Evolutionary conservation across 768 basidiomycete species (phyloP).

Genomic region (Mrakia gelida): DNA sequence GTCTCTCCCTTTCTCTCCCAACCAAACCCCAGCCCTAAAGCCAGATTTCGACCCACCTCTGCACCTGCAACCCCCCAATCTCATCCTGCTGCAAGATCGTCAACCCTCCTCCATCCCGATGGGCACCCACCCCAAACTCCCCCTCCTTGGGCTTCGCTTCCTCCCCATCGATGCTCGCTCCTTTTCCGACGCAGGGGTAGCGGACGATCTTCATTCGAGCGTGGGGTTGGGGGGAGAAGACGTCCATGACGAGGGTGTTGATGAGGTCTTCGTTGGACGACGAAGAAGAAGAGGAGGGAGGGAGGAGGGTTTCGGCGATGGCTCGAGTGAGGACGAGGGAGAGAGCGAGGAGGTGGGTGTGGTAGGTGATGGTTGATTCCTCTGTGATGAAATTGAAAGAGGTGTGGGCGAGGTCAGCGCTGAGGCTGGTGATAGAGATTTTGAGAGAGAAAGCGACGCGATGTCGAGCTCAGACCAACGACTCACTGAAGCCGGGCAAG

Average conservation of each 20-base stretch:
- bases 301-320: constrained; percentile 5
- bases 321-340: background rate
- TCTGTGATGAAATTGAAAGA: no score
- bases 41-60: no score
- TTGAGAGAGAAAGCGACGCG: no score
- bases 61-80: constrained; percentile 1
- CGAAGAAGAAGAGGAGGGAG: background rate
- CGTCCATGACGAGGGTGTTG: background rate
- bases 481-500: constrained; percentile 4
- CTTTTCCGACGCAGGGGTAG: background rate
- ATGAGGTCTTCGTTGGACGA: background rate
- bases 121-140: background rate
- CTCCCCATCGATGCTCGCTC: background rate
- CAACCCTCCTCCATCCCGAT: constrained; percentile 13
- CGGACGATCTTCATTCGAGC: constrained; percentile 12
- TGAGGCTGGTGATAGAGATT: no score
- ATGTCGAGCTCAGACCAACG: background rate
- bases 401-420: no score
- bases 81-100: constrained; percentile 12
- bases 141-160: background rate
- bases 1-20: background rate
- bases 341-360: constrained; percentile 1
- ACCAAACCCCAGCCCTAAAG: no score
- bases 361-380: background rate
- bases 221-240: constrained; percentile 7